Evolutionary conservation across 371 early-diverging fungal genomes (phyloP).

Genomic region (Funneliformis caledonium): DNA sequence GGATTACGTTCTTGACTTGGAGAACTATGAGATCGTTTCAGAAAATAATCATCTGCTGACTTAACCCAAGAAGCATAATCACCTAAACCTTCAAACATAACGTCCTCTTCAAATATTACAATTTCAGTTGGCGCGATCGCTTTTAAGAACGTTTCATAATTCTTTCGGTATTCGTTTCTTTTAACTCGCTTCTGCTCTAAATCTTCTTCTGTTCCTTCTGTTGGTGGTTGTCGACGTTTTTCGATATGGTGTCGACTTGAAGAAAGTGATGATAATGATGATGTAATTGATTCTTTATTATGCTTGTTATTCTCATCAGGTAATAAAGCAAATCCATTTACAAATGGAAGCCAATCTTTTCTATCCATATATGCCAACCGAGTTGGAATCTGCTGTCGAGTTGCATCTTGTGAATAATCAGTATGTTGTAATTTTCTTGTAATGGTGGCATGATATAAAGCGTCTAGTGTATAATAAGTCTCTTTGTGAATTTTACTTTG

Average conservation of each 20-base stretch:
- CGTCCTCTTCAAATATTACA: not conserved
- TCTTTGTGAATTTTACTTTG: not conserved
- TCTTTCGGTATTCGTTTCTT: not conserved
- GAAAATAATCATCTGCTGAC: not conserved
- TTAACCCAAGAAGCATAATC: not conserved
- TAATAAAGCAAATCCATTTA: not conserved
- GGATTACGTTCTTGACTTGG: not conserved
- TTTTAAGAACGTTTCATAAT: not conserved
- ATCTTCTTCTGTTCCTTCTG: not conserved
- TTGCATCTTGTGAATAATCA: conserved; percentile 15
- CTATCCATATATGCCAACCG: not conserved
- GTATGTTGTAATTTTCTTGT: not conserved
- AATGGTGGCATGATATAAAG: conserved; percentile 15
- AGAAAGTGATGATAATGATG: not conserved
- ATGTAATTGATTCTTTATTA: not conserved
- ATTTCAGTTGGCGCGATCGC: not conserved
- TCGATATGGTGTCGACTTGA: not conserved
- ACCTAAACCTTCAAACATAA: not conserved
- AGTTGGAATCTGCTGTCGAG: not conserved
- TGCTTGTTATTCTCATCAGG: not conserved
- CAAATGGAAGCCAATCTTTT: conserved; percentile 2
- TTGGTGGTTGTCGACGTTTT: not conserved
- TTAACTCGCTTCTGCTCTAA: not conserved
- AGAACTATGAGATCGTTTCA: not conserved
- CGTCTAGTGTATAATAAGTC: not conserved